Evolutionary conservation across 2,329 filamentous ascomycete species (phyloP).

Genomic region (Sarocladium oryzae): DNA sequence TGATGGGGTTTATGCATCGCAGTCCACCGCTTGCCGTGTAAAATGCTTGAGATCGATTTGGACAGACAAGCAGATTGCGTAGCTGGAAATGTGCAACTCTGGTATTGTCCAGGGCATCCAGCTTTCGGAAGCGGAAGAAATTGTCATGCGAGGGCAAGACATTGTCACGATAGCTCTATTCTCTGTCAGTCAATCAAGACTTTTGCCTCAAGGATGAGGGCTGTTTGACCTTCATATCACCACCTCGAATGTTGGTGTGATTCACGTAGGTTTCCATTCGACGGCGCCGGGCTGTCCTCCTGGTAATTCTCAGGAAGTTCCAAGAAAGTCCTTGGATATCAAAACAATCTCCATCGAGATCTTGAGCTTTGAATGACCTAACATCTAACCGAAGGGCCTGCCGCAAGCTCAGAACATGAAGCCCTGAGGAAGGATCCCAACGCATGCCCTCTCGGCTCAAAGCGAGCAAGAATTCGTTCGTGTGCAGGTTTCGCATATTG

Average conservation of each 20-base stretch:
- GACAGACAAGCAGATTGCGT: constrained; percentile 53
- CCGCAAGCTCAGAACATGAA: background rate
- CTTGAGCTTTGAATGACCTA: constrained; percentile 28
- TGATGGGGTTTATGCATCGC: background rate
- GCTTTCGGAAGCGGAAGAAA: constrained; percentile 53
- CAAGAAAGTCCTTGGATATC: constrained; percentile 23
- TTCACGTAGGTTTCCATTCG: constrained; percentile 47
- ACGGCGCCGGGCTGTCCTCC: constrained; percentile 39
- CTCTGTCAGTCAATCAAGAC: constrained; percentile 12
- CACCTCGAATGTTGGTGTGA: constrained; percentile 46
- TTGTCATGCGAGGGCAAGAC: constrained; percentile 33
- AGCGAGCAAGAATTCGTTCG: background rate
- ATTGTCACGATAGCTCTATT: constrained; percentile 3
- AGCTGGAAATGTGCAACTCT: constrained; percentile 60
- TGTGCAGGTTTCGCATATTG: background rate
- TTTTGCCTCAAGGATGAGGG: constrained; percentile 5
- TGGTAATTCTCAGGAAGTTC: constrained; percentile 37
- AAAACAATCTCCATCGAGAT: constrained; percentile 48
- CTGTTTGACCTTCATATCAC: constrained; percentile 26
- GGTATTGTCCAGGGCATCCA: constrained; percentile 47
- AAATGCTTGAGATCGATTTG: constrained; percentile 48
- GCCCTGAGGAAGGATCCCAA: background rate
- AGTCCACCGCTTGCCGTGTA: constrained; percentile 43
- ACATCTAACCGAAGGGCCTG: background rate
- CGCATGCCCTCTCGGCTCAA: background rate